Evolutionary conservation across 441 rosid species (phyloP), one percentile per base, ranked within the genome.

Genomic region (Daphne laureola): DNA sequence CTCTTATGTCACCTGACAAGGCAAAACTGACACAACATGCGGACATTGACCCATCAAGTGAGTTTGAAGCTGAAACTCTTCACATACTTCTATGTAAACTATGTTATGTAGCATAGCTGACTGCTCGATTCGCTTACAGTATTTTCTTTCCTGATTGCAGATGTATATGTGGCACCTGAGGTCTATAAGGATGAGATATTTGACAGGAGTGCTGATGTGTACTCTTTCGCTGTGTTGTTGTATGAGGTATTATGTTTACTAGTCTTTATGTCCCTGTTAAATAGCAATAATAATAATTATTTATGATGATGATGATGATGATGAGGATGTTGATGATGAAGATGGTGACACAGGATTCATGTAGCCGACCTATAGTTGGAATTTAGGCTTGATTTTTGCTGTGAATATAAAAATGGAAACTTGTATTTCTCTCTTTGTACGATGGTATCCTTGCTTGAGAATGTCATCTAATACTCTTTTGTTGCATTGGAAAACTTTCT

Each of bases 151-250:
- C 44, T 53, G 56, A 15, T 61, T 58, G 63, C 65, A 86, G 96
- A 77, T 80, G 67, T 80, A 42, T 89, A 83, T 58, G 42, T 66
- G 71, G 95, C 95, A 59, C 96, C 96, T 64, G 96, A 89, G 75
- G 62, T 86, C 54, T 80, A 69, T 71, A 67, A 67, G 61, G 83
- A 76, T 59, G 84, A 78, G 63, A 59, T 69, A 54, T 82, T 82
- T 67, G 92, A 83, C 54, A 77, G 87, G 65, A 78, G 83, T 55
- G 88, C 69, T 36, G 97, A 89, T 65, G 66, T 75, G 14, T 84
- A 81, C 68, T 83, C 95, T 43, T 89, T 81, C 14, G 92, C 92
- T 59, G 70, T 86, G 53, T 72, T 89, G 15, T 58, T 89, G 21
- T 89, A 81, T 26, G 96, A 89, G 95, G 96, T 89, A 76, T 31